phyloP scores from a whole-genome alignment of 1,139 yeast genomes.

The Taphrina wiesneri region DNA sequence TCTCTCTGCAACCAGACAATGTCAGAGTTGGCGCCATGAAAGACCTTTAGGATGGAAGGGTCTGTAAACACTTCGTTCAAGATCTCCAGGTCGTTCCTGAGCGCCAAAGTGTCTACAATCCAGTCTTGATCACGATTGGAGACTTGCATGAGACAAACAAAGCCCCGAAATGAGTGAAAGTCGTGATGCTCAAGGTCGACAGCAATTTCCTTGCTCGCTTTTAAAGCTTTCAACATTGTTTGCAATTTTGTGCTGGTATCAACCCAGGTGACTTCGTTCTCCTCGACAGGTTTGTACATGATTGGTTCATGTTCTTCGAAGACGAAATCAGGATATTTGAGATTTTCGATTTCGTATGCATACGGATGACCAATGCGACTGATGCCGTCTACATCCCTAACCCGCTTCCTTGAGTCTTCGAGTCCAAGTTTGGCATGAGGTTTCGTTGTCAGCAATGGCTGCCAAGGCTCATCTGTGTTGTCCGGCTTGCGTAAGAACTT shows the following conservation, averaged over 20 bases:
- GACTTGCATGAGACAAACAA: conserved; percentile 92
- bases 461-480: conserved; percentile 74
- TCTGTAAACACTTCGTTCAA: conserved; percentile 77
- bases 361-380: conserved; percentile 68
- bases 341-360: conserved; percentile 67
- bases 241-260: conserved; percentile 58
- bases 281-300: conserved; percentile 66
- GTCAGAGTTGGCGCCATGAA: conserved; percentile 98
- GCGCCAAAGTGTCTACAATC: conserved; percentile 73
- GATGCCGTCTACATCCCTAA: conserved; percentile 48
- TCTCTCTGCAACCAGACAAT: conserved; percentile 96
- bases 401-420: conserved; percentile 54
- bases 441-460: conserved; percentile 56
- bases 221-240: conserved; percentile 58
- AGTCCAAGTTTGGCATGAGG: conserved; percentile 67
- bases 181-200: conserved; percentile 98
- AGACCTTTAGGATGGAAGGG: conserved; percentile 77
- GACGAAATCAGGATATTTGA: conserved; percentile 66
- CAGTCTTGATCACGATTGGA: conserved; percentile 78
- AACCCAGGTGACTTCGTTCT: conserved; percentile 68
- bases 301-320: conserved; percentile 55
- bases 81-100: conserved; percentile 68
- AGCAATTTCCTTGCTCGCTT: conserved; percentile 65
- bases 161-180: conserved; percentile 81
- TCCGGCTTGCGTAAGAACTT: conserved; percentile 61